Evolutionary conservation across 2,329 filamentous ascomycete genomes (phyloP).

Genomic region (Scedosporium minutisporum): DNA sequence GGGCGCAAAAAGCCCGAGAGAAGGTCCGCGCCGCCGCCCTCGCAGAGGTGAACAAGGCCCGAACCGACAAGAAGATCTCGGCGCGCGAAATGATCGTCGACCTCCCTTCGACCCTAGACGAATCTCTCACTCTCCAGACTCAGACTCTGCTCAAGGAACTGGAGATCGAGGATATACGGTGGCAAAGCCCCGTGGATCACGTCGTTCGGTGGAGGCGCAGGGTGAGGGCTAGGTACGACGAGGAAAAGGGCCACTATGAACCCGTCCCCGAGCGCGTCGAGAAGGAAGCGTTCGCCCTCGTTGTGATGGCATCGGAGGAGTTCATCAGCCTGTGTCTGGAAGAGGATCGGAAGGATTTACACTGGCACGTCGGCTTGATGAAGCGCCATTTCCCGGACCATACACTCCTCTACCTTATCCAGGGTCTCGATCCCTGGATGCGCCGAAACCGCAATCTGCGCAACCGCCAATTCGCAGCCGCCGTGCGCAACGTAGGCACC

Average conservation of each 20-base stretch:
- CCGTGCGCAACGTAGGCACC: slow-evolving; percentile 39
- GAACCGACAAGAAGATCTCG: slow-evolving; percentile 63
- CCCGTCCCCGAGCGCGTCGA: slow-evolving; percentile 43
- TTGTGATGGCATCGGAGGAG: slow-evolving; percentile 51
- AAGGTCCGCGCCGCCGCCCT: slow-evolving; percentile 57
- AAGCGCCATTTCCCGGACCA: slow-evolving; percentile 41
- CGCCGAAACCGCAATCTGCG: slow-evolving; percentile 57
- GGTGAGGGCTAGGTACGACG: slow-evolving; percentile 52
- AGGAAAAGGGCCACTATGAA: slow-evolving; percentile 53
- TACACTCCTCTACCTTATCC: slow-evolving; percentile 59
- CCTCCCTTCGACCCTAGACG: slow-evolving; percentile 47
- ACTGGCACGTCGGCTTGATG: slow-evolving; percentile 48
- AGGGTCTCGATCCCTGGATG: slow-evolving; percentile 58
- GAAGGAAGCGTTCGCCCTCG: slow-evolving; percentile 52
- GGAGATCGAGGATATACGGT: slow-evolving; percentile 34
- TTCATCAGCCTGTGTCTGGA: slow-evolving; percentile 52
- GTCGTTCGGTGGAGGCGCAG: slow-evolving; percentile 62
- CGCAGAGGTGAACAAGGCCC: slow-evolving; percentile 63
- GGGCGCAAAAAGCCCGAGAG: slow-evolving; percentile 51
- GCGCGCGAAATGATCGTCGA: slow-evolving; percentile 71
- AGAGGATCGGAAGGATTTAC: slow-evolving; percentile 38
- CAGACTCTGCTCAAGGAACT: slow-evolving; percentile 40
- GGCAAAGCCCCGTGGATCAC: slow-evolving; percentile 35
- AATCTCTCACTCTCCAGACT: slow-evolving; percentile 34
- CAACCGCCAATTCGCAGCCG: slow-evolving; percentile 58